phyloP scores from a whole-genome alignment of 768 basidiomycete genomes.

The Macrocybe gigantea region DNA sequence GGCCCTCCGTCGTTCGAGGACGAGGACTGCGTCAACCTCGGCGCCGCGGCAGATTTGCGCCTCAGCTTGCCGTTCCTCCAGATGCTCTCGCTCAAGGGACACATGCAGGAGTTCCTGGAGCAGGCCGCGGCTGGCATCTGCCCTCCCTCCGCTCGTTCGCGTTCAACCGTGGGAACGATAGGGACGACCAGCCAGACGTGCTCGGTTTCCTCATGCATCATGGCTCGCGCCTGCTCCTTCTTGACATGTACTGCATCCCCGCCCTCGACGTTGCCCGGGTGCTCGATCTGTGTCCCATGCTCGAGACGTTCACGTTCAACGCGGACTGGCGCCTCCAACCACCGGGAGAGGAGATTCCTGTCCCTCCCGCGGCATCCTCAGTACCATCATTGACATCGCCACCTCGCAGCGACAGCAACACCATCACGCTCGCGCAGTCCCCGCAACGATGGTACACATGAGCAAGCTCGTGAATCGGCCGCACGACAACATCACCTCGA shows the following conservation, averaged over 20 bases:
- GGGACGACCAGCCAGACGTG: slow-evolving; percentile 52
- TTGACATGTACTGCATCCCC: slow-evolving; percentile 60
- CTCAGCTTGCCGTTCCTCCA: slow-evolving; percentile 50
- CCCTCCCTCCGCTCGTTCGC: slow-evolving; percentile 55
- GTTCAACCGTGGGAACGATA: slow-evolving; percentile 43
- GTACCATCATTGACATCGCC: too few species aligned
- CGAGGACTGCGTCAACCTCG: slow-evolving; percentile 43
- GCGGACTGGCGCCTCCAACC: slow-evolving; percentile 54
- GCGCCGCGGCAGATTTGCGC: slow-evolving; percentile 52
- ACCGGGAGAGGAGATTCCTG: slow-evolving; percentile 10
- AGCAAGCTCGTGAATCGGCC: slow-evolving; percentile 43
- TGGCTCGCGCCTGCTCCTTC: slow-evolving; percentile 50
- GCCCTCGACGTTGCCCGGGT: slow-evolving; percentile 51
- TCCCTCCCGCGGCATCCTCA: slow-evolving; percentile 1
- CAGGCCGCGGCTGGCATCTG: slow-evolving; percentile 60
- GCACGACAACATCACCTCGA: slow-evolving; percentile 49
- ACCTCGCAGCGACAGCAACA: slow-evolving; percentile 2
- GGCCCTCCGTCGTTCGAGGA: slow-evolving; percentile 23
- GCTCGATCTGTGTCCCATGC: slow-evolving; percentile 57
- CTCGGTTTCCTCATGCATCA: slow-evolving; percentile 54
- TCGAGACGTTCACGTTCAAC: slow-evolving; percentile 66
- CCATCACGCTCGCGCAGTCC: slow-evolving; percentile 13
- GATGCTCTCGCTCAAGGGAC: slow-evolving; percentile 59
- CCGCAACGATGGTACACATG: slow-evolving; percentile 12
- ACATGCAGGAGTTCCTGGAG: slow-evolving; percentile 61